phyloP scores from a whole-genome alignment of 768 basidiomycete genomes.

The Tulasnella sp. region DNA sequence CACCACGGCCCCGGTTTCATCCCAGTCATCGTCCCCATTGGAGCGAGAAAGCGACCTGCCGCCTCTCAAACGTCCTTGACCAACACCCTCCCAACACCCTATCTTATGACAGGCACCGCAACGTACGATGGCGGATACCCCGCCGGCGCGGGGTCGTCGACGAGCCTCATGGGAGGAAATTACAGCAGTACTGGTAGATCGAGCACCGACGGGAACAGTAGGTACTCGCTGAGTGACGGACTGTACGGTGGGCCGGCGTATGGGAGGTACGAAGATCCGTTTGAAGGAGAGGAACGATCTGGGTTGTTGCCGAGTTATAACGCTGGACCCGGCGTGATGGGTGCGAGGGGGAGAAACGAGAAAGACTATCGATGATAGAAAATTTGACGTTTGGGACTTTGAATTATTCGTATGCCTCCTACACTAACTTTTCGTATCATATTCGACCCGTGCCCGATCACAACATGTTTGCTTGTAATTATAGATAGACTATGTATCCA shows the following conservation, averaged over 20 bases:
- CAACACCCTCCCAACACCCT: not conserved
- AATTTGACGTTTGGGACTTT: not conserved
- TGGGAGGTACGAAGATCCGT: not conserved
- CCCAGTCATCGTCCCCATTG: not conserved
- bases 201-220: not conserved
- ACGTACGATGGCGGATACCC: not conserved
- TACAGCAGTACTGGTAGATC: not conserved
- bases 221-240: not conserved
- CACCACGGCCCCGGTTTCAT: not conserved
- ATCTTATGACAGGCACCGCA: not conserved
- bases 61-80: not conserved
- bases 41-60: not conserved
- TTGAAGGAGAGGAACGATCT: not conserved
- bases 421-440: too few species aligned
- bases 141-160: not conserved
- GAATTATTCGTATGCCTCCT: too few species aligned
- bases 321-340: not conserved
- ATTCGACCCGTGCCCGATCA: too few species aligned
- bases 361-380: not conserved
- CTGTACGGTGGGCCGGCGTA: not conserved
- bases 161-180: not conserved
- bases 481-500: too few species aligned
- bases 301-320: not conserved
- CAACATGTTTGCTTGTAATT: too few species aligned
- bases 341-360: not conserved